Evolutionary conservation across 2,329 filamentous ascomycete genomes (phyloP).

Genomic region (Neocatenulostroma microsporum): DNA sequence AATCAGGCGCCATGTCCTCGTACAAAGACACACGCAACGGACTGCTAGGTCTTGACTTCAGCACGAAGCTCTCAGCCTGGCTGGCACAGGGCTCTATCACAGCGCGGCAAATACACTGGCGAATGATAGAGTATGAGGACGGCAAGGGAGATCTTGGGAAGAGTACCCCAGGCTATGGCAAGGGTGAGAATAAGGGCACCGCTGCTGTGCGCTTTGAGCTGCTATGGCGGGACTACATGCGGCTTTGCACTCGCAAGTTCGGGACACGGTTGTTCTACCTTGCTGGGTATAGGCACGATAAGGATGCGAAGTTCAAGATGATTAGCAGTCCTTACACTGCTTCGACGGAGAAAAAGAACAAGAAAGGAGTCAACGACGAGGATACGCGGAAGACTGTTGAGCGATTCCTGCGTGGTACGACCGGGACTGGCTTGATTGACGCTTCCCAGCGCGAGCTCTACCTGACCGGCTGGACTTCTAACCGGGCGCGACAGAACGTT

Average conservation of each 20-base stretch:
- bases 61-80: conserved; percentile 68
- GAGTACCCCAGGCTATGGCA: conserved; percentile 51
- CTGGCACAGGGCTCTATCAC: conserved; percentile 65
- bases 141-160: conserved; percentile 40
- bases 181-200: conserved; percentile 66
- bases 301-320: conserved; percentile 27
- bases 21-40: conserved; percentile 69
- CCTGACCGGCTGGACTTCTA: conserved; percentile 70
- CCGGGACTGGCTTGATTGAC: conserved; percentile 70
- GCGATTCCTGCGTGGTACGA: conserved; percentile 58
- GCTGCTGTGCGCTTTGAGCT: conserved; percentile 63
- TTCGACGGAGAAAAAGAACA: conserved; percentile 34
- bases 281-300: conserved; percentile 53
- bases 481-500: conserved; percentile 68
- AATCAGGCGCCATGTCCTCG: conserved; percentile 50
- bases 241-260: conserved; percentile 65
- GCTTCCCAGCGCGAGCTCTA: conserved; percentile 67
- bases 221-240: conserved; percentile 75
- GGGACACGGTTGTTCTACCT: conserved; percentile 55
- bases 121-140: conserved; percentile 62
- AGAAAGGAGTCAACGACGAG: conserved; percentile 38
- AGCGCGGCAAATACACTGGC: conserved; percentile 62
- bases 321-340: conserved; percentile 25
- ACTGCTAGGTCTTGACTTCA: conserved; percentile 61
- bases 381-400: conserved; percentile 35